Evolutionary conservation across 139 green algal species (phyloP).

Genomic region (Chlamydomonas sp.): DNA sequence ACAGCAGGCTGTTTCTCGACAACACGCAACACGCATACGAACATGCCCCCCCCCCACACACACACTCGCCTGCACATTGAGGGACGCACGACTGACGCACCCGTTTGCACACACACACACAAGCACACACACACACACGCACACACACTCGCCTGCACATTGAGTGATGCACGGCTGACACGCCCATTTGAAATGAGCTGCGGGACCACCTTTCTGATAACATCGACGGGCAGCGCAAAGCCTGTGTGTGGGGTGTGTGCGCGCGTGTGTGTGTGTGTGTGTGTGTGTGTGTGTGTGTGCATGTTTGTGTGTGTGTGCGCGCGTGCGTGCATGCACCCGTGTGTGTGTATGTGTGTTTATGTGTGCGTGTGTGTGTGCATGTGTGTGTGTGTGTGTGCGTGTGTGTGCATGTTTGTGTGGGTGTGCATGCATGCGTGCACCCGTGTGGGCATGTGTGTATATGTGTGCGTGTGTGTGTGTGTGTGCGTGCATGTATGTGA

Average conservation of each 20-base stretch:
- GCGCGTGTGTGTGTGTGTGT: background rate
- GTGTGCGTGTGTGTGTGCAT: too few species aligned
- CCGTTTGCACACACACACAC: background rate
- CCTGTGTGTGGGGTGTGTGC: too few species aligned
- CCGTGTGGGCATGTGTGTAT: constrained; percentile 3
- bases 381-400: constrained; percentile 4
- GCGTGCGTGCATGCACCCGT: constrained; percentile 4
- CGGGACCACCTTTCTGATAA: constrained; percentile 56
- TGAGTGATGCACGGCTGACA: constrained; percentile 59
- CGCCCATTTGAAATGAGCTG: constrained; percentile 76
- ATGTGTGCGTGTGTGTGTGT: constrained; percentile 4
- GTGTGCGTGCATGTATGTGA: constrained; percentile 51
- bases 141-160: constrained; percentile 47
- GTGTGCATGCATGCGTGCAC: too few species aligned
- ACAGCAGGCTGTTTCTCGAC: too few species aligned
- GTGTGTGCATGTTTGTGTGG: too few species aligned
- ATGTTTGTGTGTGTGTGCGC: too few species aligned
- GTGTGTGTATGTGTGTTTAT: too few species aligned
- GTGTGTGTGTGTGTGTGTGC: background rate
- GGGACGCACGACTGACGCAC: background rate
- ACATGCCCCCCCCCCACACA: too few species aligned
- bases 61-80: too few species aligned
- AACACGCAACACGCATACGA: too few species aligned
- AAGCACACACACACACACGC: background rate
- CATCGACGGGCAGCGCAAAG: constrained; percentile 80